phyloP scores from a whole-genome alignment of 108 stramenopile species.

The Cylindrotheca closterium region DNA sequence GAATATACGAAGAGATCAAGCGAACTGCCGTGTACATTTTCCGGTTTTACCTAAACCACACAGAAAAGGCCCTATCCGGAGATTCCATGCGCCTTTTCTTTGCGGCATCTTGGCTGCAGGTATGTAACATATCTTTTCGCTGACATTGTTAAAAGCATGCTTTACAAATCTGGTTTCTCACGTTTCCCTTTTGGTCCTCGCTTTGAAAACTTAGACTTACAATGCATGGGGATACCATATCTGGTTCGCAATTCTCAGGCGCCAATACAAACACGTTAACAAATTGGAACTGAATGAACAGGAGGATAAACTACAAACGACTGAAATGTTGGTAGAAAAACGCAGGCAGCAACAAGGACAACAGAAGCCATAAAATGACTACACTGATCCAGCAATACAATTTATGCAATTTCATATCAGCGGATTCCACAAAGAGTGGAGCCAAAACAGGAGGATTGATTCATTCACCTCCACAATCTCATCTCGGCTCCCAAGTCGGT shows the following conservation, averaged over 20 bases:
- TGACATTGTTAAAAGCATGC: not conserved
- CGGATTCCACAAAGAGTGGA: too few relatives aligned
- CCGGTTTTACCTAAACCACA: not conserved
- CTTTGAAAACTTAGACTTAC: not conserved
- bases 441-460: too few relatives aligned
- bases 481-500: too few relatives aligned
- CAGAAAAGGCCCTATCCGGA: conserved; percentile 4
- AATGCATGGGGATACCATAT: not conserved
- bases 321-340: too few relatives aligned
- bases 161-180: too few relatives aligned
- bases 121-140: not conserved
- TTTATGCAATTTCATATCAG: too few relatives aligned
- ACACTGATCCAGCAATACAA: too few relatives aligned
- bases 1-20: not conserved
- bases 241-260: not conserved
- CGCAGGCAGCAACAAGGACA: too few relatives aligned
- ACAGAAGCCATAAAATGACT: too few relatives aligned
- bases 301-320: too few relatives aligned
- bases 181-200: not conserved
- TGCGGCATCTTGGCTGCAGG: not conserved
- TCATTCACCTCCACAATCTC: too few relatives aligned
- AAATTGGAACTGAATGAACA: not conserved
- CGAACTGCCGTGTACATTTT: not conserved
- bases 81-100: not conserved
- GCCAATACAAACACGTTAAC: not conserved